A percentile compares a stretch with the other conserved stretches of the same genome.
Evolutionary conservation across 2,329 filamentous ascomycete genomes (phyloP).

Genomic region (Pseudocercospora macadamiae): DNA sequence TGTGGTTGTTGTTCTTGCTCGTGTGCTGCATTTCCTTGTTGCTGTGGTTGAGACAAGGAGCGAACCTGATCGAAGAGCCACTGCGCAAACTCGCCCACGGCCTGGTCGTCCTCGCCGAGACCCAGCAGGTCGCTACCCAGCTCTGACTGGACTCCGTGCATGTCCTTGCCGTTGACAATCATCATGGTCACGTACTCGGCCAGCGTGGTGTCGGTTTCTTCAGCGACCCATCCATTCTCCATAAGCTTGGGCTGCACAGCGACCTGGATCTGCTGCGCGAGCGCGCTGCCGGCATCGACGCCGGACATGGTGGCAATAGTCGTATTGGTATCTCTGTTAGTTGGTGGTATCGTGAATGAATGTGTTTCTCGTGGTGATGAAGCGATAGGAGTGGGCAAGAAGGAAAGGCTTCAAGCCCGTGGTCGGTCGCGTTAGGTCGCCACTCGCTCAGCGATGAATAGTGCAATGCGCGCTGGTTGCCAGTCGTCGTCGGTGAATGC

Average conservation of each 20-base stretch:
- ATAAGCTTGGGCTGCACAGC: conserved; percentile 88
- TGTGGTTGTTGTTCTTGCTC: conserved; percentile 25
- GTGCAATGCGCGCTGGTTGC: not conserved
- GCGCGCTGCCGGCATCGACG: conserved; percentile 71
- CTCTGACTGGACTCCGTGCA: conserved; percentile 85
- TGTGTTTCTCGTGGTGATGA: conserved; percentile 1
- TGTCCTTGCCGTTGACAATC: conserved; percentile 92
- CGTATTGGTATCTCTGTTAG: not conserved
- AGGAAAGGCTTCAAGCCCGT: not conserved
- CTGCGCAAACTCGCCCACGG: conserved; percentile 78
- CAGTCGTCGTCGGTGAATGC: not conserved
- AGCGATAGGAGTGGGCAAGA: conserved; percentile 10
- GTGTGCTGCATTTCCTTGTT: conserved; percentile 25
- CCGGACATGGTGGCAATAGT: conserved; percentile 65
- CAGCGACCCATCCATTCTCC: conserved; percentile 88
- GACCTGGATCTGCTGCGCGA: conserved; percentile 80
- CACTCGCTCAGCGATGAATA: conserved; percentile 3
- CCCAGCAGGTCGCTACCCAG: conserved; percentile 84
- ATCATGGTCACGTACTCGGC: conserved; percentile 97
- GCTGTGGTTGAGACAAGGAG: conserved; percentile 55
- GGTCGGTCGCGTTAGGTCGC: not conserved
- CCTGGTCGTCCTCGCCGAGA: conserved; percentile 79
- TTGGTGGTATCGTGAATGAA: conserved; percentile 8
- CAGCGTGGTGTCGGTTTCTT: conserved; percentile 78
- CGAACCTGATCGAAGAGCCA: conserved; percentile 95